These are phyloP conservation scores for Asterochloris erici DNA, from an alignment of 139 green algal genomes.

Conservation along the genomic window DNA sequence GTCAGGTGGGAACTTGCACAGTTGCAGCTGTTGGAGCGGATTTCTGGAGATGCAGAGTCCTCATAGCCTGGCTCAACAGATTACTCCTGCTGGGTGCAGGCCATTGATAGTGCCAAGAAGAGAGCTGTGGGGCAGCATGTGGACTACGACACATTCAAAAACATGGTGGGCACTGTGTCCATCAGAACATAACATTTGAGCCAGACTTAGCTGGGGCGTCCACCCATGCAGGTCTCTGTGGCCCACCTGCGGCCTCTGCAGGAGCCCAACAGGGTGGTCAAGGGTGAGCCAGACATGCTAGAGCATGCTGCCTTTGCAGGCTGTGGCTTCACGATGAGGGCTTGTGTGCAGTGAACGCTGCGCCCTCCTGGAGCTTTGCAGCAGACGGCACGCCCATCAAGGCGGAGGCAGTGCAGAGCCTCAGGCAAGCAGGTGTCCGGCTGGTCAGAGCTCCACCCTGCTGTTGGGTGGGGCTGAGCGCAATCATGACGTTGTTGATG, in stretches of 20 bases:
- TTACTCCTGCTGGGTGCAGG: conserved; percentile 13
- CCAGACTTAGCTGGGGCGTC: not conserved
- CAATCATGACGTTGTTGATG: not conserved
- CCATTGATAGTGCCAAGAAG: conserved; percentile 52
- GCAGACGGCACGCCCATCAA: not conserved
- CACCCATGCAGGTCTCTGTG: conserved; percentile 13
- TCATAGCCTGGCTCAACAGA: not conserved
- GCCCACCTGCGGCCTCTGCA: conserved; percentile 23
- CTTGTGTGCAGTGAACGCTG: not conserved
- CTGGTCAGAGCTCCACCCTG: not conserved
- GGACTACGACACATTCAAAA: conserved; percentile 76
- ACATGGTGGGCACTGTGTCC: conserved; percentile 44
- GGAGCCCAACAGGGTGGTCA: not conserved
- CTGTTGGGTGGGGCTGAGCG: not conserved
- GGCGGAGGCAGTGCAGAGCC: not conserved
- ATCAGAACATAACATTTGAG: not conserved
- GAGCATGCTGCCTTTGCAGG: not conserved
- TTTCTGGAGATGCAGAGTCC: not conserved
- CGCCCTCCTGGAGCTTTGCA: conserved; percentile 2
- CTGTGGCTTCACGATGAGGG: not conserved
- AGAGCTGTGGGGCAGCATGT: conserved; percentile 54
- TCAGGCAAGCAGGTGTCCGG: not conserved
- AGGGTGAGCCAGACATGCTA: not conserved
- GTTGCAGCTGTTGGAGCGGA: not conserved
- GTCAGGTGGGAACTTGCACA: not conserved